phyloP scores from a whole-genome alignment of 1,139 yeast species.

The Debaryomyces singareniensis region DNA sequence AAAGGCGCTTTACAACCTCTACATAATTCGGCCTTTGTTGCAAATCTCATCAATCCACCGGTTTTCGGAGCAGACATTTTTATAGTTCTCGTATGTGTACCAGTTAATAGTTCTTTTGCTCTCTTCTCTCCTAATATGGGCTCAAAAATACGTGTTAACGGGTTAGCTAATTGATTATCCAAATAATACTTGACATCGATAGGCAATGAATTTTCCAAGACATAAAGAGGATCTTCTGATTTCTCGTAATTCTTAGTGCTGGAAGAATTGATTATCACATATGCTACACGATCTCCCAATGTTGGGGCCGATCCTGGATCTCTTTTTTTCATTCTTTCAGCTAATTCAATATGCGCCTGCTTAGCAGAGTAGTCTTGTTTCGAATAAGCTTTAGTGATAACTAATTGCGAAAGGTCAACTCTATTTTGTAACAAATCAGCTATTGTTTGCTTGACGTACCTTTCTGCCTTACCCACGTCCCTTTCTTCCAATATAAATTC shows the following conservation, averaged over 20 bases:
- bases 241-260: slow-evolving; percentile 90
- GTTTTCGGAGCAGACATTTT: slow-evolving; percentile 58
- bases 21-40: slow-evolving; percentile 84
- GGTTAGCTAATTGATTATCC: slow-evolving; percentile 90
- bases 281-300: slow-evolving; percentile 96
- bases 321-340: slow-evolving; percentile 93
- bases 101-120: slow-evolving; percentile 72
- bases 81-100: slow-evolving; percentile 79
- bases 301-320: slow-evolving; percentile 98
- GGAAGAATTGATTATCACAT: slow-evolving; percentile 80
- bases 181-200: slow-evolving; percentile 92
- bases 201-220: slow-evolving; percentile 84
- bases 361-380: slow-evolving; percentile 89
- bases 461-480: slow-evolving; percentile 82
- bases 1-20: slow-evolving; percentile 84
- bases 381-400: slow-evolving; percentile 88
- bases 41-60: slow-evolving; percentile 87
- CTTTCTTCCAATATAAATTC: slow-evolving; percentile 82
- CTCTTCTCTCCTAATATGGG: slow-evolving; percentile 87
- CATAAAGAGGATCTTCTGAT: slow-evolving; percentile 94
- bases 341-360: slow-evolving; percentile 95
- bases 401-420: slow-evolving; percentile 88
- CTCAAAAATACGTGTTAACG: slow-evolving; percentile 87
- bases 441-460: slow-evolving; percentile 79
- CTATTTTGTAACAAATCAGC: slow-evolving; percentile 87